Percentiles rank a stretch among this genome's conserved stretches.
Evolutionary conservation across 2,329 filamentous ascomycete species (phyloP).

Genomic region (Alternaria longipes): DNA sequence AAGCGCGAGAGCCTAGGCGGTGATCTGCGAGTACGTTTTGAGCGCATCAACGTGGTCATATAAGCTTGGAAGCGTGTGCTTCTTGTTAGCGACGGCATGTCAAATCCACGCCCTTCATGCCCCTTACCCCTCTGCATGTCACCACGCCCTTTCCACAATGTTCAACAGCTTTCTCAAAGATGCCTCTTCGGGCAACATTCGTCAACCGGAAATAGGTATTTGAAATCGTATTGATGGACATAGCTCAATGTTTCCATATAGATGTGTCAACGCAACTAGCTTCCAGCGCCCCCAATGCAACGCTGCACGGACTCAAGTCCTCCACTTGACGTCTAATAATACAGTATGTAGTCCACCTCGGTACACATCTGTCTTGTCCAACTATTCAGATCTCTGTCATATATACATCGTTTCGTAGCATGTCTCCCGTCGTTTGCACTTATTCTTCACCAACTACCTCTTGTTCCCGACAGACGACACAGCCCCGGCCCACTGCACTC

Average conservation of each 20-base stretch:
- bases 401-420: constrained; percentile 1
- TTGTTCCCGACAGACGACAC: constrained; percentile 48
- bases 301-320: background rate
- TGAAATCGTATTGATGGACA: background rate
- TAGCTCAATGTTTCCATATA: background rate
- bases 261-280: background rate
- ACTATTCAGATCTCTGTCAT: background rate
- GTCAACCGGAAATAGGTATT: background rate
- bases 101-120: constrained; percentile 2
- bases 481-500: constrained; percentile 72
- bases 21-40: background rate
- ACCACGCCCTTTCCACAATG: background rate
- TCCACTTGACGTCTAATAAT: background rate
- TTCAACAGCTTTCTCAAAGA: background rate
- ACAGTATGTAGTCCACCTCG: background rate
- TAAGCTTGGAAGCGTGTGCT: background rate
- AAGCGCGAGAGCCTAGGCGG: background rate
- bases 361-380: constrained; percentile 1
- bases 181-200: background rate
- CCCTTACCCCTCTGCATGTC: background rate
- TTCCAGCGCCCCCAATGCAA: background rate
- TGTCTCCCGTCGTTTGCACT: background rate
- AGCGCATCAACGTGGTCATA: background rate
- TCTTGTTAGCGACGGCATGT: background rate
- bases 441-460: constrained; percentile 35